These are phyloP conservation scores for Cucumis hystrix DNA, from an alignment of 306 rosid species.

Conservation along the genomic window DNA sequence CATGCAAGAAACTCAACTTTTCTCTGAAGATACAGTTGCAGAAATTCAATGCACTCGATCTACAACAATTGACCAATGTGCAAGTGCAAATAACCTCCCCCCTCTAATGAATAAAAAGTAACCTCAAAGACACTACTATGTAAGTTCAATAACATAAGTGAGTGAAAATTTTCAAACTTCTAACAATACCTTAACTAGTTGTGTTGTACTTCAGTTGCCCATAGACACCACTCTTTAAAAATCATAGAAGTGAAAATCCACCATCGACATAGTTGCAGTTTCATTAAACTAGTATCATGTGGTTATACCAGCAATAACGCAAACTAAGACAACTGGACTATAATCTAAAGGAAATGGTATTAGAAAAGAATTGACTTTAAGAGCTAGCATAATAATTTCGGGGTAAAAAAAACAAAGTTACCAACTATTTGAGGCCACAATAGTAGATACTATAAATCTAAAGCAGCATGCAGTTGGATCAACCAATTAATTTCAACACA, in stretches of 20 bases:
- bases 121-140: neutral
- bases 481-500: neutral
- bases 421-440: neutral
- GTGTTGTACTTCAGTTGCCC: neutral
- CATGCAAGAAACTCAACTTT: constrained; percentile 3
- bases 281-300: neutral
- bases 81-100: neutral
- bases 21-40: neutral
- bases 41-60: neutral
- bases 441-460: neutral
- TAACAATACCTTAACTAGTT: neutral
- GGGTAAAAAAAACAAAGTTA: neutral
- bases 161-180: neutral
- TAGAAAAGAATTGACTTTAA: neutral
- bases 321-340: neutral
- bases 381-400: neutral
- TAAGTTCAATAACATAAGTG: neutral
- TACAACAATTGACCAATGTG: neutral
- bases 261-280: neutral
- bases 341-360: neutral
- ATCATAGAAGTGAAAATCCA: neutral
- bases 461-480: neutral
- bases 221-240: neutral
- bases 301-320: neutral
- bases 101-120: neutral